Evolutionary conservation across 2,329 filamentous ascomycete species (phyloP).

Genomic region (Periglandula ipomoeae): DNA sequence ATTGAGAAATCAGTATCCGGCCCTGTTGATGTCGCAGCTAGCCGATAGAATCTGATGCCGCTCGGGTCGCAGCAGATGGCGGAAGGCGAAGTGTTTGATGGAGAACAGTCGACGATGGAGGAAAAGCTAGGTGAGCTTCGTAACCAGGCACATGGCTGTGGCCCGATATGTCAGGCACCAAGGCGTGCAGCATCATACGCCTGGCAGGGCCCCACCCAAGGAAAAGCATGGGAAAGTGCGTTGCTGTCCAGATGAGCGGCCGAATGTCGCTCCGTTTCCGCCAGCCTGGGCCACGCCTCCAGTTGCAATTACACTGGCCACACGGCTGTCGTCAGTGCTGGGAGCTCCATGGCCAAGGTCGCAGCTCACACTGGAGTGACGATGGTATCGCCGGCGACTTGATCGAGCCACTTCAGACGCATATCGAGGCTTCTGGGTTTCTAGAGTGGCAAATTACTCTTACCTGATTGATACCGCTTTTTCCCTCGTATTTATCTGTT

Average conservation of each 20-base stretch:
- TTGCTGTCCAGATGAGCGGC: neutral
- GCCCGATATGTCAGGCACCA: constrained; percentile 26
- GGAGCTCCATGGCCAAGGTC: constrained; percentile 3
- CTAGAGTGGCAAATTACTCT: neutral
- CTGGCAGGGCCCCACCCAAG: neutral
- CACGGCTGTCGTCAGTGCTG: constrained; percentile 4
- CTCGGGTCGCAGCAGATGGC: constrained; percentile 16
- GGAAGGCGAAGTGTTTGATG: constrained; percentile 17
- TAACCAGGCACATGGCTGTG: constrained; percentile 10
- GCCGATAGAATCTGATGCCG: constrained; percentile 16
- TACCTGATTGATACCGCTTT: neutral
- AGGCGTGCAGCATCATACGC: constrained; percentile 6
- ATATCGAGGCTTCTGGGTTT: neutral
- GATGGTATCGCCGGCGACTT: neutral
- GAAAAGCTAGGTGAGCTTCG: constrained; percentile 23
- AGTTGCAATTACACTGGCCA: constrained; percentile 4
- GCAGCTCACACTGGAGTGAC: neutral
- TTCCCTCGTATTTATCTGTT: neutral
- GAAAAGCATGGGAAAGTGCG: neutral
- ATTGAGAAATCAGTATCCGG: constrained; percentile 11
- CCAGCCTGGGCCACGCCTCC: constrained; percentile 1
- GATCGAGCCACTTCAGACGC: neutral
- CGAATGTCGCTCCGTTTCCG: constrained; percentile 13
- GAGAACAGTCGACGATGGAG: constrained; percentile 20
- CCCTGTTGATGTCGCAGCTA: constrained; percentile 15